Evolutionary conservation across 495 filamentous ascomycete genomes (phyloP).

Genomic region (Aspergillus nanangensis): DNA sequence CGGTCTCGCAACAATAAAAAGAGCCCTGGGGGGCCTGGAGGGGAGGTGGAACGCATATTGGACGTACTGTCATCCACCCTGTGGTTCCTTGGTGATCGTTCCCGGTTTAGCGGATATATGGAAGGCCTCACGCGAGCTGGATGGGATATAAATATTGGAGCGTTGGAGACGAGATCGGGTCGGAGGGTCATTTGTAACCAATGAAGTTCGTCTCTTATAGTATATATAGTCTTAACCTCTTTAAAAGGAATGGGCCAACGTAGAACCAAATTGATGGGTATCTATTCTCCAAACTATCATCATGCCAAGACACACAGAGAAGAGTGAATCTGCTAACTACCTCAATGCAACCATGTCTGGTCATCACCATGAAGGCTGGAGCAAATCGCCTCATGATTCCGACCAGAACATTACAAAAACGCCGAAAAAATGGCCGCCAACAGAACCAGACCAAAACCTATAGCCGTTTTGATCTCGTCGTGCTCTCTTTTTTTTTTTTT

Average conservation of each 20-base stretch:
- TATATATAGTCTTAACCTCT: not conserved
- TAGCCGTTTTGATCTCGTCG: not conserved
- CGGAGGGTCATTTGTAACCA: conserved; percentile 23
- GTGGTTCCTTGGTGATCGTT: conserved; percentile 27
- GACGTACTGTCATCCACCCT: conserved; percentile 16
- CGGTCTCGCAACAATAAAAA: not conserved
- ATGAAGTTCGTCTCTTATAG: not conserved
- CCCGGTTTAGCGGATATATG: conserved; percentile 37
- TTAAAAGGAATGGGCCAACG: too few species aligned
- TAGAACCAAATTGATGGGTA: too few species aligned
- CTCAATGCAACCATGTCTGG: too few species aligned
- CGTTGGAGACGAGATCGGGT: conserved; percentile 54
- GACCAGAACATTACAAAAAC: too few species aligned
- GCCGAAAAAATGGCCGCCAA: too few species aligned
- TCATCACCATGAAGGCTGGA: too few species aligned
- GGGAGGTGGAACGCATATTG: conserved; percentile 3
- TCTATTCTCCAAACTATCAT: too few species aligned
- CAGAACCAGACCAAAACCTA: too few species aligned
- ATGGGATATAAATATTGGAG: conserved; percentile 56
- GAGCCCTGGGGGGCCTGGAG: not conserved
- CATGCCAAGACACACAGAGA: too few species aligned
- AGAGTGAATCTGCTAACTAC: too few species aligned
- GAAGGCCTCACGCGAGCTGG: conserved; percentile 40
- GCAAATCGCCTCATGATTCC: too few species aligned
- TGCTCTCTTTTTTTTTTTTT: not conserved